Percentiles rank a stretch among this genome's conserved stretches.
Evolutionary conservation across 257 asterid species (phyloP).

Genomic region (Datura wrightii): DNA sequence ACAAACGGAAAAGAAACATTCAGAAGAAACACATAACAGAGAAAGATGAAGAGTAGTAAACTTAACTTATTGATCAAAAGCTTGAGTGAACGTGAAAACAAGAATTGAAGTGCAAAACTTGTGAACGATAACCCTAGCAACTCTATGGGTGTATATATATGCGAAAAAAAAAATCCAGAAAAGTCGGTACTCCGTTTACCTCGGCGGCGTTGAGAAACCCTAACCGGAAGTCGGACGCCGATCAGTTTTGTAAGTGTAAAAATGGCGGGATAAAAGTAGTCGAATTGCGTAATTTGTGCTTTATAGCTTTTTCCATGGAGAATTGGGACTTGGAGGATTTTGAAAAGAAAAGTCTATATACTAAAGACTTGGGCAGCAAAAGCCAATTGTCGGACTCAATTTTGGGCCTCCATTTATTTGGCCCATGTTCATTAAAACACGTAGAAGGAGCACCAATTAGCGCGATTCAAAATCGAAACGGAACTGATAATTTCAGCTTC

Average conservation of each 20-base stretch:
- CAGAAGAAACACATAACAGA: neutral
- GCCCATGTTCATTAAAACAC: neutral
- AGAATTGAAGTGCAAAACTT: neutral
- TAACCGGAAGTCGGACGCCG: neutral
- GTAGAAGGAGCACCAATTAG: too few species aligned
- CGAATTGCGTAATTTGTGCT: neutral
- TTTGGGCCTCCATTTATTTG: neutral
- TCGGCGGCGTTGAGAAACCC: neutral
- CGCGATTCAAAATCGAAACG: too few species aligned
- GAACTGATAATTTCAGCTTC: too few species aligned
- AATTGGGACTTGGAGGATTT: neutral
- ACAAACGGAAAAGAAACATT: neutral
- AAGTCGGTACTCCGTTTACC: neutral
- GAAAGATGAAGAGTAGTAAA: neutral
- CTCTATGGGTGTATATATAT: neutral
- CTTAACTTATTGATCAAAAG: neutral
- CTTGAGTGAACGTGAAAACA: neutral
- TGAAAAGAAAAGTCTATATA: constrained; percentile 3
- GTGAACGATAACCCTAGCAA: neutral
- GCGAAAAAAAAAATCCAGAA: neutral
- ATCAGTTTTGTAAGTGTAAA: neutral
- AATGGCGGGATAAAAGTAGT: neutral
- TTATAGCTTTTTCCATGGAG: neutral
- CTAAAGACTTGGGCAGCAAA: neutral
- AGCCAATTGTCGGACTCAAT: neutral